Conservation (phyloP, 2,329 filamentous ascomycete species). For the Zelopaecilomyces penicillatus region DNA sequence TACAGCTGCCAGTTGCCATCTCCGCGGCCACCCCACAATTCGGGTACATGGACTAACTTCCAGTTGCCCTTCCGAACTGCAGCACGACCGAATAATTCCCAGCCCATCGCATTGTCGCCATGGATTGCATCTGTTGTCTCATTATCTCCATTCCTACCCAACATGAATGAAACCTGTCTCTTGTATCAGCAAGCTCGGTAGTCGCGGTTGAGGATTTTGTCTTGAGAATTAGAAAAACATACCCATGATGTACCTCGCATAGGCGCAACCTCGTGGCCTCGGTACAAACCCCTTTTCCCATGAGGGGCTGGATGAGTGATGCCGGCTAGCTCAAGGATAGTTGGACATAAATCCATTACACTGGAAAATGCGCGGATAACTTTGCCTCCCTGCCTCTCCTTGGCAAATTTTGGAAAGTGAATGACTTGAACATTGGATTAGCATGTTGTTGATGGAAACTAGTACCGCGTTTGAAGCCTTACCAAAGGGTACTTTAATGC, state of each 20-base stretch:
- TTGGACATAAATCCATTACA: constrained; percentile 5
- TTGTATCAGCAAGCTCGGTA: background rate
- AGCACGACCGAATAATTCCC: constrained; percentile 4
- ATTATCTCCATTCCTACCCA: constrained; percentile 1
- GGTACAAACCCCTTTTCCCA: background rate
- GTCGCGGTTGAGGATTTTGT: too few species aligned
- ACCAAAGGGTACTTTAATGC: constrained; percentile 40
- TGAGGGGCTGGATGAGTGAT: background rate
- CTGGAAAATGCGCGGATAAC: constrained; percentile 2
- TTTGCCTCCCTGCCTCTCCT: background rate
- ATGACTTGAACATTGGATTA: background rate
- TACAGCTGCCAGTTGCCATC: constrained; percentile 27
- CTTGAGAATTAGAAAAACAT: too few species aligned
- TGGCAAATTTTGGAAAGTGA: constrained; percentile 1
- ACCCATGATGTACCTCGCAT: too few species aligned
- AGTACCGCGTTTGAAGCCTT: too few species aligned
- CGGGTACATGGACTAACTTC: constrained; percentile 2
- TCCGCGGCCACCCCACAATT: constrained; percentile 24
- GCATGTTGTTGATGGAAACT: too few species aligned
- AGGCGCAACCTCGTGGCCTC: too few species aligned
- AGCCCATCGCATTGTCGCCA: constrained; percentile 1
- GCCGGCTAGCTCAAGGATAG: constrained; percentile 3
- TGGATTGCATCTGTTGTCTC: constrained; percentile 1
- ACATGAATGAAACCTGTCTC: background rate
- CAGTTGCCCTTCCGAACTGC: constrained; percentile 5